phyloP scores from a whole-genome alignment of 768 basidiomycete genomes.

The Tulasnella sp. region DNA sequence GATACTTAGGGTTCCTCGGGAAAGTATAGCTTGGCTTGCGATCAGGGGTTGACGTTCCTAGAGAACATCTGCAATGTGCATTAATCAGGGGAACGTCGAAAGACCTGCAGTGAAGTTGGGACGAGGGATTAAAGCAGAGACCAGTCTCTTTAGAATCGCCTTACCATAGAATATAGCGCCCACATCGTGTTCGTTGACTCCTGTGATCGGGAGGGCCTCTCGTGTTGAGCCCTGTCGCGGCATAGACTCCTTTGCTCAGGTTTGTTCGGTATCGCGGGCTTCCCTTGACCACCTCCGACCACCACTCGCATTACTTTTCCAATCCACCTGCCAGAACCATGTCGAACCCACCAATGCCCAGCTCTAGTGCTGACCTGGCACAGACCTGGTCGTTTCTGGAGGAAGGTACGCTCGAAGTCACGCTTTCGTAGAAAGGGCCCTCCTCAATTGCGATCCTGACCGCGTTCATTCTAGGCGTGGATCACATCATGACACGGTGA shows the following conservation, averaged over 20 bases:
- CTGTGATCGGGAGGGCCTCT: too few relatives aligned
- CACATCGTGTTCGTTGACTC: too few relatives aligned
- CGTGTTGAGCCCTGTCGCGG: too few relatives aligned
- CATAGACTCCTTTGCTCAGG: too few relatives aligned
- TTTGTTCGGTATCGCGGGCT: too few relatives aligned
- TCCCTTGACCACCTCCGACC: not conserved
- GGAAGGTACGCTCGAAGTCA: conserved; percentile 45
- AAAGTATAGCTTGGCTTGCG: conserved; percentile 64
- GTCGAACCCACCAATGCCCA: conserved; percentile 48
- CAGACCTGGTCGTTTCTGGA: conserved; percentile 86
- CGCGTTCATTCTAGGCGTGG: conserved; percentile 44
- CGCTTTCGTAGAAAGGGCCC: not conserved
- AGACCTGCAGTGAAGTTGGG: too few relatives aligned
- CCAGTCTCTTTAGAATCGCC: too few relatives aligned
- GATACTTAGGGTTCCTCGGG: conserved; percentile 57
- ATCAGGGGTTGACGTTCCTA: conserved; percentile 79
- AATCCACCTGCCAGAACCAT: not conserved
- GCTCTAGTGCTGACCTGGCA: conserved; percentile 63
- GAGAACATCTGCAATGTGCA: too few relatives aligned
- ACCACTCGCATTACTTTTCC: not conserved
- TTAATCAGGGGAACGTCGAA: too few relatives aligned
- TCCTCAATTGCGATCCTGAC: not conserved
- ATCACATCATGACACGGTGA: conserved; percentile 84
- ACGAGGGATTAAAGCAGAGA: conserved; percentile 65
- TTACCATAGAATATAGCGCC: too few relatives aligned